Conservation (phyloP, 192 early-diverging fungal species). For the Allomyces macrogynus region DNA sequence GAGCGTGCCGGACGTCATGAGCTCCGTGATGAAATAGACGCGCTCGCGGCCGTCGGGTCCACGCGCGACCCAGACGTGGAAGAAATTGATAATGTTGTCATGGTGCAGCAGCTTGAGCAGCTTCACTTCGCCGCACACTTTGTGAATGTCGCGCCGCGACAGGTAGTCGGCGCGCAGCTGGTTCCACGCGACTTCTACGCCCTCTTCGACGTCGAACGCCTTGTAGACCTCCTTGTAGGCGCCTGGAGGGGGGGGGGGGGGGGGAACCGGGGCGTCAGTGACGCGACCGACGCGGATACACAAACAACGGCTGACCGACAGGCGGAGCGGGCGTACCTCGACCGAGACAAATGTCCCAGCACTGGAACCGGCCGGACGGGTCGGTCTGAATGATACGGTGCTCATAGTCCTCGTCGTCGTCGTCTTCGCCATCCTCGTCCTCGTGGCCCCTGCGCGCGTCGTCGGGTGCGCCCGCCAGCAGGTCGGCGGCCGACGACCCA, state of each 20-base stretch:
- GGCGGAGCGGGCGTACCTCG: too few species aligned
- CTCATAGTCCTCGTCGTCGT: constrained; percentile 15
- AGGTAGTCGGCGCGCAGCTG: constrained; percentile 37
- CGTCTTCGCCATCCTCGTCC: background rate
- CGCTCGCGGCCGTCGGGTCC: constrained; percentile 32
- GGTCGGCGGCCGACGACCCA: too few species aligned
- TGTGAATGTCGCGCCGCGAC: constrained; percentile 14
- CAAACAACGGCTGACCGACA: too few species aligned
- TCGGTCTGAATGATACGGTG: constrained; percentile 19
- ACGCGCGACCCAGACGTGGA: constrained; percentile 41
- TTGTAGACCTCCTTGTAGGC: constrained; percentile 44
- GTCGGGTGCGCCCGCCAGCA: too few species aligned
- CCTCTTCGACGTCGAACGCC: constrained; percentile 32
- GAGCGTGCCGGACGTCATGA: constrained; percentile 73
- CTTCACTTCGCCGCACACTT: constrained; percentile 24
- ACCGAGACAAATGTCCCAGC: constrained; percentile 28
- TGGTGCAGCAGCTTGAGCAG: constrained; percentile 59
- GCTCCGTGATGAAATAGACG: constrained; percentile 69
- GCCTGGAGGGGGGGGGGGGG: too few species aligned
- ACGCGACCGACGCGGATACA: too few species aligned
- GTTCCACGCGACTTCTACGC: constrained; percentile 46
- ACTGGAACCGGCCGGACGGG: constrained; percentile 43
- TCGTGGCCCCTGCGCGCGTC: too few species aligned
- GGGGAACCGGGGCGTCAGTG: background rate
- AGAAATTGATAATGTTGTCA: constrained; percentile 63